Evolutionary conservation across 2,329 filamentous ascomycete species (phyloP), one percentile per base, ranked within the genome.

Genomic region (Aureobasidium mangrovei): DNA sequence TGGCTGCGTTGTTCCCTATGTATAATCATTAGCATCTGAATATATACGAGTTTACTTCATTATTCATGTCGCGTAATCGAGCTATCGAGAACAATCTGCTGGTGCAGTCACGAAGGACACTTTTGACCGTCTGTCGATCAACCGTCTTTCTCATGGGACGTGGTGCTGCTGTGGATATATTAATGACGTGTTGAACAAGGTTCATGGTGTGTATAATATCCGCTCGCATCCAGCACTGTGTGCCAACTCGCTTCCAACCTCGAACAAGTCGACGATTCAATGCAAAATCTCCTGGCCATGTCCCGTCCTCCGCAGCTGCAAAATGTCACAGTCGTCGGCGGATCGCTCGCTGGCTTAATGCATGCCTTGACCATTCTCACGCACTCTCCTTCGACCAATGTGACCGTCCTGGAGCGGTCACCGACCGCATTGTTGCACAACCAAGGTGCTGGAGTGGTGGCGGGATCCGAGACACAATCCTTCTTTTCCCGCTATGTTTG

Each of bases 401-500:
- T 67, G 41, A 60, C 60, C 2, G 67, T 67, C 10, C 64, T 76
- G 2, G 73, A 77, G 59, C 71, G 74, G 18, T 72, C 72, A 35
- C 65, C 70, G 0, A 68, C 66, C 0, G 53, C 57, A 1, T 60
- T 76, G n/a, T 63, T 76, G 4, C 73, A 75, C 57, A 70, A 75
- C 56, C 73, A 76, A 62, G 74, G 74, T 6, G 74, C 74, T 4
- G 74, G 74, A 2, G 72, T 77, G 28, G 73, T 76, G 0, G 74
- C 74, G 0, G 72, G 74, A 0, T 69, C 69, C 7, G 70, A 75
- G 44, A 69, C 69, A 0, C 69, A 72, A 26, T 64, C 65, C 4
- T 74, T 74, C 59, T 70, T 76, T 60, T 57, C 67, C 41, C 59
- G 65, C 9, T 73, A 75, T 57, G 71, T 73, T 47, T 65, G 65